Percentiles rank a stretch among this genome's conserved stretches.
These are phyloP conservation scores for Puccinia coronata DNA, from an alignment of 1,284 basidiomycete species.

Conservation along the genomic window DNA sequence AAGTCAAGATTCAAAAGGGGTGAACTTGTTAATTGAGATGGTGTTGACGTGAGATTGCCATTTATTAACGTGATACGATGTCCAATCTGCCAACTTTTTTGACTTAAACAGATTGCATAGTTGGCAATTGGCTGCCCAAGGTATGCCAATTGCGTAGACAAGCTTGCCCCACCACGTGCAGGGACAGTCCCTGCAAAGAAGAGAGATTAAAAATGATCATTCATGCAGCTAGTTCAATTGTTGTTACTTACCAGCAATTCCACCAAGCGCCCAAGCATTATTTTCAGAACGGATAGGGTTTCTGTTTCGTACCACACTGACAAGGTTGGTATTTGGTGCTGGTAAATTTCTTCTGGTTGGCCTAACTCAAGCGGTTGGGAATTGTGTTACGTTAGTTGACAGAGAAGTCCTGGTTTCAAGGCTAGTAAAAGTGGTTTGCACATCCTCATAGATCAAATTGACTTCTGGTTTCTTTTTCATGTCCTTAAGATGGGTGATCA, in stretches of 20 bases:
- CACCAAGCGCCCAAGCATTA: constrained; percentile 1
- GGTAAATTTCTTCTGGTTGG: background rate
- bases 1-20: background rate
- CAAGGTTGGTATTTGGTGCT: background rate
- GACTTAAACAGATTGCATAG: background rate
- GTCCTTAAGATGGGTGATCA: background rate
- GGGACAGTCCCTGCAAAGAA: background rate
- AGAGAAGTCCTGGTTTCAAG: no score
- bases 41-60: background rate
- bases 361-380: no score
- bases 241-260: background rate
- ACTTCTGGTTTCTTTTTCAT: background rate
- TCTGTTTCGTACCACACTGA: background rate
- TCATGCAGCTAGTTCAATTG: background rate
- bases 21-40: background rate
- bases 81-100: background rate
- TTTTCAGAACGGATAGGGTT: background rate
- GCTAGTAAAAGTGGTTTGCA: no score
- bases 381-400: no score
- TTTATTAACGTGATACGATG: background rate
- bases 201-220: background rate
- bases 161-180: background rate
- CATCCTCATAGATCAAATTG: no score
- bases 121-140: background rate
- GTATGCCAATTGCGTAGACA: background rate